Evolutionary conservation across 1,284 basidiomycete species (phyloP).

Genomic region (Pascua guehoae): DNA sequence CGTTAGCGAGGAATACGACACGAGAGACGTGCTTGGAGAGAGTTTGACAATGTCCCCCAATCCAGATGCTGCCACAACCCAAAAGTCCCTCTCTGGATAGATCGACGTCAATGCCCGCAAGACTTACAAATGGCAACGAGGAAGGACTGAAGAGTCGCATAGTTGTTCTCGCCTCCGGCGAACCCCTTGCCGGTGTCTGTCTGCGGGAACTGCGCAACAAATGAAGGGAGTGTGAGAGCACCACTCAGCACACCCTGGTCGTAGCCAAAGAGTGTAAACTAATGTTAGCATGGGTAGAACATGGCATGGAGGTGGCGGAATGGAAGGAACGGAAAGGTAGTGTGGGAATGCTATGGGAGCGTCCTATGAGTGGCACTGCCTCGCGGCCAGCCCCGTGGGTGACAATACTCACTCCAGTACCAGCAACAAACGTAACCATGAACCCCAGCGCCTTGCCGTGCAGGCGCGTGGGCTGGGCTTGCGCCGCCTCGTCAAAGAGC

Average conservation of each 20-base stretch:
- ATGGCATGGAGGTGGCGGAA: not conserved
- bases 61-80: too few species aligned
- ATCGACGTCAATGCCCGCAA: too few species aligned
- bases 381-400: not conserved
- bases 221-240: conserved; percentile 38
- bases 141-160: conserved; percentile 39
- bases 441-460: conserved; percentile 7
- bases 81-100: conserved; percentile 10
- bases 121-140: conserved; percentile 44
- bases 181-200: not conserved
- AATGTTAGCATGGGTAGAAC: not conserved
- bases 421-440: conserved; percentile 18
- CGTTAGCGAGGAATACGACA: conserved; percentile 1
- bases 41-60: too few species aligned
- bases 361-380: not conserved
- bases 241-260: conserved; percentile 45
- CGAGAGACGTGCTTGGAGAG: too few species aligned
- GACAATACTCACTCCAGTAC: conserved; percentile 8
- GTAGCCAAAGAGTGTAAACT: conserved; percentile 25
- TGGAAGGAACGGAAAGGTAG: conserved; percentile 8
- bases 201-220: conserved; percentile 29
- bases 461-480: conserved; percentile 5
- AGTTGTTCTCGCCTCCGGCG: conserved; percentile 5
- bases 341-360: not conserved
- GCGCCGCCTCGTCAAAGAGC: conserved; percentile 4